Evolutionary conservation across 805 yeast species (phyloP).

Genomic region (Metschnikowia reukaufii): DNA sequence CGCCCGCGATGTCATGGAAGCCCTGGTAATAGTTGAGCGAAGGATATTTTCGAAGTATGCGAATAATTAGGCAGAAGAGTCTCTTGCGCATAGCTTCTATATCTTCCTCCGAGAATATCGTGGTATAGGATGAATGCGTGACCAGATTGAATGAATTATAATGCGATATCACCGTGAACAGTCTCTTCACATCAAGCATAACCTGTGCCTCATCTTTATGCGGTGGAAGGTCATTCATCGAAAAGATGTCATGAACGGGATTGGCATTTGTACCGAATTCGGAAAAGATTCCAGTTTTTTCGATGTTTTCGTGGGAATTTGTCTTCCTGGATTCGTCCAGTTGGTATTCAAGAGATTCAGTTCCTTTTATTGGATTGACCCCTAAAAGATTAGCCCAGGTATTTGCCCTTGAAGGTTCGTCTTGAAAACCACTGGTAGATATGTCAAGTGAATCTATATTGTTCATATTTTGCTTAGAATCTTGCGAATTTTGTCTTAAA

Average conservation of each 20-base stretch:
- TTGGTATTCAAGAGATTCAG: neutral
- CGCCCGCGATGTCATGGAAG: slow-evolving; percentile 80
- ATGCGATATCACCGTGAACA: slow-evolving; percentile 50
- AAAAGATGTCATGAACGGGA: slow-evolving; percentile 5
- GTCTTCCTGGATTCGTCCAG: neutral
- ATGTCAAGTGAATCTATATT: too few species aligned
- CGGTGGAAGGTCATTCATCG: slow-evolving; percentile 31
- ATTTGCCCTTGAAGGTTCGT: neutral
- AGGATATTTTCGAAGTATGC: slow-evolving; percentile 61
- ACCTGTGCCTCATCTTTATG: slow-evolving; percentile 83
- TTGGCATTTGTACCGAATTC: neutral
- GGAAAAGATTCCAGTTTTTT: neutral
- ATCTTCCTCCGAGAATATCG: slow-evolving; percentile 34
- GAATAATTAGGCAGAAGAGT: slow-evolving; percentile 46
- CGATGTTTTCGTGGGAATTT: neutral
- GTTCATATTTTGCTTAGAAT: neutral
- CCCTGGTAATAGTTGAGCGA: slow-evolving; percentile 84
- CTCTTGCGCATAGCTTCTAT: slow-evolving; percentile 37
- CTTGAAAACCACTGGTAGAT: neutral
- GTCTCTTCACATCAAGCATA: slow-evolving; percentile 70
- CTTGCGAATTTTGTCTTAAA: neutral
- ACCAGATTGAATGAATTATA: slow-evolving; percentile 23
- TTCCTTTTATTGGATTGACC: neutral
- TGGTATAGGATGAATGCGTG: slow-evolving; percentile 29
- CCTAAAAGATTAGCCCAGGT: neutral